A percentile compares a stretch with the other conserved stretches of the same genome.
Evolutionary conservation across 2,329 filamentous ascomycete genomes (phyloP).

Genomic region (Aureobasidium sp.): DNA sequence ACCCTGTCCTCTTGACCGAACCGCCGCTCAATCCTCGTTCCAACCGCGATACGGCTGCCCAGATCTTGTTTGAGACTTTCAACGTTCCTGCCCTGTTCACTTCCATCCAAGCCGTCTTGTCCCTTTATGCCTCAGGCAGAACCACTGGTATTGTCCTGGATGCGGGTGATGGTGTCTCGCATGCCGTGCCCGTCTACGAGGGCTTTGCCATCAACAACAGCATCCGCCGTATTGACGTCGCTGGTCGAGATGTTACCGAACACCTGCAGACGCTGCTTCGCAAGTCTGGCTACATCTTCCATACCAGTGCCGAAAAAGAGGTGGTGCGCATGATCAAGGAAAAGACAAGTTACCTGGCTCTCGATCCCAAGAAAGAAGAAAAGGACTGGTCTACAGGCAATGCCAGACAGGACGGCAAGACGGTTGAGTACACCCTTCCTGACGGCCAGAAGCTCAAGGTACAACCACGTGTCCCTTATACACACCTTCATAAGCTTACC

Average conservation of each 20-base stretch:
- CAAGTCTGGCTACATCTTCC: slow-evolving; percentile 90
- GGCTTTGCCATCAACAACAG: slow-evolving; percentile 95
- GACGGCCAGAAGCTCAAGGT: slow-evolving; percentile 93
- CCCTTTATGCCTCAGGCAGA: slow-evolving; percentile 88
- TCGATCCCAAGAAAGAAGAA: slow-evolving; percentile 88
- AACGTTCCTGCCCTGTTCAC: slow-evolving; percentile 95
- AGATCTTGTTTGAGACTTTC: slow-evolving; percentile 98
- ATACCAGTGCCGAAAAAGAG: slow-evolving; percentile 98
- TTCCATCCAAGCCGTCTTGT: slow-evolving; percentile 93
- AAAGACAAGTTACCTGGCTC: slow-evolving; percentile 81
- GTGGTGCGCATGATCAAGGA: slow-evolving; percentile 98
- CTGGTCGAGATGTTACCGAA: slow-evolving; percentile 92
- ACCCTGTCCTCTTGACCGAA: slow-evolving; percentile 93
- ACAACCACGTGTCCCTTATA: slow-evolving; percentile 18
- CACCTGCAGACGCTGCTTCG: slow-evolving; percentile 84
- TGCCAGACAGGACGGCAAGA: slow-evolving; percentile 66
- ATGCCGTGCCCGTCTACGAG: slow-evolving; percentile 95
- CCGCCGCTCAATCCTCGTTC: slow-evolving; percentile 89
- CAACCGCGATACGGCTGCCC: slow-evolving; percentile 92
- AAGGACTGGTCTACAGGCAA: slow-evolving; percentile 78
- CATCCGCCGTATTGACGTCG: slow-evolving; percentile 92
- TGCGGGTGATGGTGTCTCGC: slow-evolving; percentile 90
- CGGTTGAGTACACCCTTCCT: slow-evolving; percentile 79
- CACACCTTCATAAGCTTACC: slow-evolving; percentile 2
- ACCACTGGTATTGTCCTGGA: slow-evolving; percentile 96